phyloP scores from a whole-genome alignment of 108 stramenopile genomes.

The Ochromonas danica region DNA sequence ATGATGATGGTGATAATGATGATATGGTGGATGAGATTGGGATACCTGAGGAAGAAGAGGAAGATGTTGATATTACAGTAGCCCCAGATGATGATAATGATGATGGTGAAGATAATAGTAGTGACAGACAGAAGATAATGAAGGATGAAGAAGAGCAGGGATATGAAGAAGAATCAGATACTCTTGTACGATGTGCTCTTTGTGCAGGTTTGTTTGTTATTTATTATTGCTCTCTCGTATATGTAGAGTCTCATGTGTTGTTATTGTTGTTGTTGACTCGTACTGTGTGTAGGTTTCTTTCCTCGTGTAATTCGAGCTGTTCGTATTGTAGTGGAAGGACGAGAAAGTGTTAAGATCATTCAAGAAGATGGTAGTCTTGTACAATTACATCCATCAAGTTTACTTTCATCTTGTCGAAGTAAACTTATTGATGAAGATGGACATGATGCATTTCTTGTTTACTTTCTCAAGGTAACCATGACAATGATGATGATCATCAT shows the following conservation, averaged over 20 bases:
- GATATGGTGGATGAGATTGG: background rate
- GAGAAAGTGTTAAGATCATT: background rate
- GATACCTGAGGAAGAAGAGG: background rate
- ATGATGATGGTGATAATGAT: background rate
- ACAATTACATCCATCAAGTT: constrained; percentile 1
- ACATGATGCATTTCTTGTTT: too few relatives aligned
- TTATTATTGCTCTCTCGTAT: too few relatives aligned
- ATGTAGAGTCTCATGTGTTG: too few relatives aligned
- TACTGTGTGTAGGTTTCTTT: too few relatives aligned
- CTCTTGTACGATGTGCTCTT: constrained; percentile 7
- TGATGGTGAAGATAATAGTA: background rate
- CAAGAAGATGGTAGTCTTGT: background rate
- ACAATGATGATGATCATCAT: too few relatives aligned
- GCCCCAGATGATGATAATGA: background rate
- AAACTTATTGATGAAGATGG: too few relatives aligned
- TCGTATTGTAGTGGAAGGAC: background rate
- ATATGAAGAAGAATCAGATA: background rate
- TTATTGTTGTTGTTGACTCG: too few relatives aligned
- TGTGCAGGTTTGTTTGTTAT: background rate
- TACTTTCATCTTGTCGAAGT: too few relatives aligned
- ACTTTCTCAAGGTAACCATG: too few relatives aligned
- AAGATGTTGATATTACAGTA: background rate
- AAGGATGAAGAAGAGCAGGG: background rate
- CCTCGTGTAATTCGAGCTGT: background rate
- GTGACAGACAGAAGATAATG: background rate